Base-by-base conservation (phyloP, 495 filamentous ascomycete genomes). In the Parathielavia hyrcaniae region DNA sequence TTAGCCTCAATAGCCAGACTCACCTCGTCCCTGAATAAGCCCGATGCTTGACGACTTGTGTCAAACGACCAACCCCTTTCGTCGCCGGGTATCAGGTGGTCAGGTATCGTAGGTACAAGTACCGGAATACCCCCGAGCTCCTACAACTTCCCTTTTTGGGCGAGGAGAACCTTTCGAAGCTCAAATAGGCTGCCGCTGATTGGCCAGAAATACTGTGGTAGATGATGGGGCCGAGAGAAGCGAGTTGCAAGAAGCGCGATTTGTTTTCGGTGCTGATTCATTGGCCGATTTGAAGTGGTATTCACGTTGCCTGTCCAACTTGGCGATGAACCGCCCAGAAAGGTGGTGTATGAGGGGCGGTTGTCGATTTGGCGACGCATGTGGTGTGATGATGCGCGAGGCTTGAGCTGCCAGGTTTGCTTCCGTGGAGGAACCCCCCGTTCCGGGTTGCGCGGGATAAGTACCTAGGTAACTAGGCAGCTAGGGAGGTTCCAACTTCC, bases 111-210 rank as follows among this genome's bases (percentile, higher is more conserved):
- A 30, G 26, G 2, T 30, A 30, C 8, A 51, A 43, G 41, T 54
- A 48, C 50, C 49, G 53, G 1, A 36, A 26, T 58, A 26, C 20
- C n/a, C 35, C 20, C 36, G 3, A 6, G 26, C 36, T 39, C 36
- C 10, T 39, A 12, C 36, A 39, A 4, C 35, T 45, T 9, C 14
- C 16, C 11, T 55, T 32, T 17, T 17, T 38, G 22, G 36, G 41
- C 41, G 41, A 47, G 26, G 12, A 13, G 5, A 23, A 30, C 30
- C 19, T 16, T 5, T 22, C 20, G 17, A 50, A 7, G 17, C 17
- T 41, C 14, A 67, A 62, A 64, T 61, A 34, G 34, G n/a, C 12
- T 3, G 11, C 39, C 22, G 39, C 39, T 67, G 62, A 67, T 64
- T 67, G 62, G 65, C 32, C 9, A 43, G n/a, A n/a, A n/a, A n/a